Evolutionary conservation across 148 eudicot genomes (phyloP).

Genomic region (Rhododendron mucronatum): DNA sequence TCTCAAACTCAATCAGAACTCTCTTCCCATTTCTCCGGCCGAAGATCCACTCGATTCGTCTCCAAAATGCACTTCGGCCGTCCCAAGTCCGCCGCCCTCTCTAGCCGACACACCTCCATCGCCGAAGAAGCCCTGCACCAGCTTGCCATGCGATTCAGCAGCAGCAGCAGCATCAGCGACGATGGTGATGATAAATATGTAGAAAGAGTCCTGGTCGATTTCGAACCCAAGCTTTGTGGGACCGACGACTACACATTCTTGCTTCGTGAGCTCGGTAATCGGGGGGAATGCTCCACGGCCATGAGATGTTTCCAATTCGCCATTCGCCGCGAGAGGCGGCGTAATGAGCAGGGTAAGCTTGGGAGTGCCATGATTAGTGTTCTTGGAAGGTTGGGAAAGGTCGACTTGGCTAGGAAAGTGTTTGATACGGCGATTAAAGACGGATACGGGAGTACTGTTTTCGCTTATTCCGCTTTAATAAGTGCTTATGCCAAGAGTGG

Average conservation of each 20-base stretch:
- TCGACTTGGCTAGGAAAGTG: conserved; percentile 57
- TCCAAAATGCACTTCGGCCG: conserved; percentile 83
- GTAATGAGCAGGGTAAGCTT: conserved; percentile 65
- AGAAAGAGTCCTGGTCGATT: conserved; percentile 32
- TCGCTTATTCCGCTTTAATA: conserved; percentile 84
- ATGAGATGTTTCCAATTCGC: conserved; percentile 69
- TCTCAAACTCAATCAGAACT: conserved; percentile 33
- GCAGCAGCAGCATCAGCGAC: not conserved
- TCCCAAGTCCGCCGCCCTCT: conserved; percentile 31
- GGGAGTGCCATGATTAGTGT: conserved; percentile 91
- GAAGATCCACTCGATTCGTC: conserved; percentile 74
- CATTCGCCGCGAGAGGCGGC: conserved; percentile 39
- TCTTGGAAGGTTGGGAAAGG: conserved; percentile 84
- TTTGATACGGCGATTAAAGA: conserved; percentile 57
- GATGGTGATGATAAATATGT: conserved; percentile 10
- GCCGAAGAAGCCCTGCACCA: conserved; percentile 54
- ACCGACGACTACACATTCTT: conserved; percentile 75
- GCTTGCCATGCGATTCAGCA: conserved; percentile 26
- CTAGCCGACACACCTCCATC: conserved; percentile 43
- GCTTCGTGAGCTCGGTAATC: conserved; percentile 75
- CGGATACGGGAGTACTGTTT: conserved; percentile 91
- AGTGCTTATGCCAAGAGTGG: conserved; percentile 90
- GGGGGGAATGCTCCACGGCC: conserved; percentile 55
- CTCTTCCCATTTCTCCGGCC: conserved; percentile 67
- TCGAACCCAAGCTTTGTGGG: conserved; percentile 48